Conservation (phyloP, 345 rosid species). For the Ceriops tagal region DNA sequence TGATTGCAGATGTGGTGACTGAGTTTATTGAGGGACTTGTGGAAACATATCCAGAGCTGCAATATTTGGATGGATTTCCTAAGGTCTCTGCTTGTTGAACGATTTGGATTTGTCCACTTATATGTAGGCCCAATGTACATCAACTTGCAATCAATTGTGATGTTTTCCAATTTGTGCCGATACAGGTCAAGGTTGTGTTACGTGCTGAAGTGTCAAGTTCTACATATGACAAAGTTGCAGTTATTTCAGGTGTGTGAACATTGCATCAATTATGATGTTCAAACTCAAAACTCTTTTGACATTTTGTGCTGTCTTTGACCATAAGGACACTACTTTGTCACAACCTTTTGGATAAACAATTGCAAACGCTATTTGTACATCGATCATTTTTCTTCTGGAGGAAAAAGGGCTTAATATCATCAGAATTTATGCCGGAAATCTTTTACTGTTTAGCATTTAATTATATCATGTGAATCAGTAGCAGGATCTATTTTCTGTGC, state of each 20-base stretch:
- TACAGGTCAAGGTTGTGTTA: constrained; percentile 84
- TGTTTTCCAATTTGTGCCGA: constrained; percentile 7
- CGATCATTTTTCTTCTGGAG: too few relatives aligned
- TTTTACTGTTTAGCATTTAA: not conserved
- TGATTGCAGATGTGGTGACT: constrained; percentile 77
- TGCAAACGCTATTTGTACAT: not conserved
- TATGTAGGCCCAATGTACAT: not conserved
- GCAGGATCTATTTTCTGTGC: not conserved
- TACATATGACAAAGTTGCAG: constrained; percentile 75
- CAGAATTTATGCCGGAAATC: not conserved
- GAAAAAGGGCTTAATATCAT: too few relatives aligned
- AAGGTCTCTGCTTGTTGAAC: constrained; percentile 43
- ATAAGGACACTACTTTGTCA: too few relatives aligned
- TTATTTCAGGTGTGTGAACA: constrained; percentile 69
- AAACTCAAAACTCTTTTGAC: constrained; percentile 1
- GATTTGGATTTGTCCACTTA: not conserved
- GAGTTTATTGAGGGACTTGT: constrained; percentile 94
- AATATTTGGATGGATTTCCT: constrained; percentile 90
- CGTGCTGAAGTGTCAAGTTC: constrained; percentile 78
- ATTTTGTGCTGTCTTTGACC: too few relatives aligned
- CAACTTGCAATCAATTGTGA: not conserved
- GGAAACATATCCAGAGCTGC: constrained; percentile 84
- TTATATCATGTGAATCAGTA: too few relatives aligned
- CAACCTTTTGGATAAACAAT: not conserved
- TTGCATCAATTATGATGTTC: not conserved